These are phyloP conservation scores for Malus hybrid DNA, from an alignment of 331 rosid species.

Conservation along the genomic window DNA sequence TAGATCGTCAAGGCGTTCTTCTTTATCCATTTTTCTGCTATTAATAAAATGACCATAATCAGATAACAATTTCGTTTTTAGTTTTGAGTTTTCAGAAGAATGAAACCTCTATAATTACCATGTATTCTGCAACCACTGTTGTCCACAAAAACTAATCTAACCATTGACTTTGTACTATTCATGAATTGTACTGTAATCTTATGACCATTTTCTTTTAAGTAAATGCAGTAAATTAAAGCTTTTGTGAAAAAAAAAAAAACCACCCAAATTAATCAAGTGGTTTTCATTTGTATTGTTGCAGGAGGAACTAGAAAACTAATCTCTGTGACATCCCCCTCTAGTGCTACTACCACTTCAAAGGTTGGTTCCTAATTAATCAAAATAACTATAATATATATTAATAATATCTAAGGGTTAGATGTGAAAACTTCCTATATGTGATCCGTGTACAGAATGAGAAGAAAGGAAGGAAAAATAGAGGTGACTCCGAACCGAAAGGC, in stretches of 20 bases:
- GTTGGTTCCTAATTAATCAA: constrained; percentile 32
- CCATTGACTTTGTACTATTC: neutral
- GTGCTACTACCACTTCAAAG: constrained; percentile 33
- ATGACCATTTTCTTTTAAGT: neutral
- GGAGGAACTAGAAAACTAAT: constrained; percentile 69
- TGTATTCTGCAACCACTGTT: neutral
- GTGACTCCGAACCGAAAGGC: constrained; percentile 2
- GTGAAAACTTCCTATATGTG: neutral
- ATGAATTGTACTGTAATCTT: neutral
- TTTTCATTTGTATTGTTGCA: constrained; percentile 49
- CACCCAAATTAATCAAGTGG: neutral
- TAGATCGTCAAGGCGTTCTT: neutral
- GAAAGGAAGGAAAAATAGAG: constrained; percentile 21
- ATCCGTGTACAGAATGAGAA: constrained; percentile 38
- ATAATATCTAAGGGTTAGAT: neutral
- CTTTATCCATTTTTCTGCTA: neutral
- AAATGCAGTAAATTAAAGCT: neutral
- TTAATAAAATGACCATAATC: neutral
- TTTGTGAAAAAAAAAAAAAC: neutral
- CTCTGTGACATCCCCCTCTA: constrained; percentile 28
- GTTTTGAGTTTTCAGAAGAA: neutral
- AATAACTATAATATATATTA: neutral
- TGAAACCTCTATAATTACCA: constrained; percentile 6
- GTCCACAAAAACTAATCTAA: constrained; percentile 3
- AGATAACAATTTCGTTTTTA: neutral